Evolutionary conservation across 306 rosid genomes (phyloP).

Genomic region (Begonia masoniana): DNA sequence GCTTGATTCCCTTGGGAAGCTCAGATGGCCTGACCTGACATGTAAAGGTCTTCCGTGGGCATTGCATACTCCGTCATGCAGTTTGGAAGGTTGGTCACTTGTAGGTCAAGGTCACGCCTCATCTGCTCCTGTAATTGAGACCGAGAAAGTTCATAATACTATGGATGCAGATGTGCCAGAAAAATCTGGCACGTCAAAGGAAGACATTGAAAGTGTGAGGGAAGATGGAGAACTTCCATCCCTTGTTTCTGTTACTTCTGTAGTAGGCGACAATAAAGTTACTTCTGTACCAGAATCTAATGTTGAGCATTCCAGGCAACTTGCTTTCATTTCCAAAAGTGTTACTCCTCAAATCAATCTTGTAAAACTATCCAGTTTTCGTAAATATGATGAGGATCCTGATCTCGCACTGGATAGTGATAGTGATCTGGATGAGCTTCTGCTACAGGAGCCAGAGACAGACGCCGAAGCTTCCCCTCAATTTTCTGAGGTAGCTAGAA

Average conservation of each 20-base stretch:
- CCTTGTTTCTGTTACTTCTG: slow-evolving; percentile 43
- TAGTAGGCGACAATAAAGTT: slow-evolving; percentile 14
- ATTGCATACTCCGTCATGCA: slow-evolving; percentile 65
- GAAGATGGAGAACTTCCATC: slow-evolving; percentile 98
- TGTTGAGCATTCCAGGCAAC: slow-evolving; percentile 45
- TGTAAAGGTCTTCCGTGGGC: slow-evolving; percentile 83
- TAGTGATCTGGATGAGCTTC: slow-evolving; percentile 58
- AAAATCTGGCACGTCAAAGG: slow-evolving; percentile 42
- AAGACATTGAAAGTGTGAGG: slow-evolving; percentile 49
- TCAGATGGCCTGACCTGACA: slow-evolving; percentile 72
- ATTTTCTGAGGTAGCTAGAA: slow-evolving; percentile 21
- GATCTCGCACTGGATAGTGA: slow-evolving; percentile 59
- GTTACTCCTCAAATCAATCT: slow-evolving; percentile 36
- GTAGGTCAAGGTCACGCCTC: slow-evolving; percentile 32
- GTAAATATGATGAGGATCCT: slow-evolving; percentile 43
- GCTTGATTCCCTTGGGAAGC: slow-evolving; percentile 74
- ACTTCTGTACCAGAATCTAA: slow-evolving; percentile 23
- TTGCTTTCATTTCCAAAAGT: slow-evolving; percentile 64
- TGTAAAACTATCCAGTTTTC: slow-evolving; percentile 48
- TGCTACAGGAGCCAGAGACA: slow-evolving; percentile 30
- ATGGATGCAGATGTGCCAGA: slow-evolving; percentile 42
- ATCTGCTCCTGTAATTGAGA: slow-evolving; percentile 30
- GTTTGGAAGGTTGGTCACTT: slow-evolving; percentile 65
- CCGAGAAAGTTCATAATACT: slow-evolving; percentile 47
- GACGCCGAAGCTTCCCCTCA: slow-evolving; percentile 26